Conservation (phyloP, 140 eudicot species). For the Senecio squalidus region DNA sequence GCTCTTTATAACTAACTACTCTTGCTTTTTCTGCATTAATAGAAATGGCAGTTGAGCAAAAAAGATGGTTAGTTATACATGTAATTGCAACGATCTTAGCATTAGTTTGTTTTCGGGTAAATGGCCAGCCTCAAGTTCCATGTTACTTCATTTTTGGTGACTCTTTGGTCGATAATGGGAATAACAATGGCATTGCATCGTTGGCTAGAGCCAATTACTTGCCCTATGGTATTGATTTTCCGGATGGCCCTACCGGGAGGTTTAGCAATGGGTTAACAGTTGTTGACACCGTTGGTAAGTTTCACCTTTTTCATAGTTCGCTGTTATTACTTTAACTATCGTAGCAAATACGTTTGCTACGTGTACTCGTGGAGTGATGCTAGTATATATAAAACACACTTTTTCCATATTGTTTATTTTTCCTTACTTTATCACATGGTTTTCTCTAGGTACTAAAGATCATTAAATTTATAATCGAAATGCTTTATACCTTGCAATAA, state of each 20-base stretch:
- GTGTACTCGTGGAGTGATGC: too few relatives aligned
- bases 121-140: conserved; percentile 40
- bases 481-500: too few relatives aligned
- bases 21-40: background rate
- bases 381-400: too few relatives aligned
- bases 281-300: conserved; percentile 36
- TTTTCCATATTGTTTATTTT: too few relatives aligned
- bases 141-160: conserved; percentile 51
- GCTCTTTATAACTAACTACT: too few relatives aligned
- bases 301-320: background rate
- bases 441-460: too few relatives aligned
- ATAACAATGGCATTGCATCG: conserved; percentile 32
- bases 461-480: too few relatives aligned
- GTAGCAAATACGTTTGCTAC: too few relatives aligned
- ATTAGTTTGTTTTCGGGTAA: conserved; percentile 11
- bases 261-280: conserved; percentile 39
- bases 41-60: conserved; percentile 19
- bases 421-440: too few relatives aligned
- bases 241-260: conserved; percentile 42
- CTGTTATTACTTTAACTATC: too few relatives aligned
- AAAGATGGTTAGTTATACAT: conserved; percentile 20
- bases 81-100: background rate
- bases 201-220: conserved; percentile 38
- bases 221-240: conserved; percentile 50
- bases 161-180: conserved; percentile 43